Base-by-base conservation (phyloP, 2,329 filamentous ascomycete genomes). In the Fusarium sp. region DNA sequence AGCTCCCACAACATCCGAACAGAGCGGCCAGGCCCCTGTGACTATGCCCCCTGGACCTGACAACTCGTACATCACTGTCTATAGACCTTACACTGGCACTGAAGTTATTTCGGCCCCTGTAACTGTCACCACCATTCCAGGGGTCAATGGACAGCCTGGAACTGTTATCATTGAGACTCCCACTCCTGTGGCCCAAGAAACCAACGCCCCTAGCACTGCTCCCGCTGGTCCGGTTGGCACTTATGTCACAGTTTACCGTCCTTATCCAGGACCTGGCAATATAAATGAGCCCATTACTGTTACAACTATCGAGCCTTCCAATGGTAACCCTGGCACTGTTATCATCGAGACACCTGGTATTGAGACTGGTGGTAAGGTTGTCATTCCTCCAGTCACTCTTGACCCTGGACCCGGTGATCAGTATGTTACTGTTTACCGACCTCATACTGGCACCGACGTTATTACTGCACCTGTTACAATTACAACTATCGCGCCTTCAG, bases 131-230 rank as follows among this genome's bases (percentile, higher is more conserved):
- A 48, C 43, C 4, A 55, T 48, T 8, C n/a, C 45, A 5, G 52
- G 52, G 9, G 37, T 41, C 1, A 49, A 49, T 11, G 61, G 57
- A 2, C 53, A 55, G 6, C 65, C 65, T 1, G 65, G 65, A 17
- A 67, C 64, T 2, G 33, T 67, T n/a, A 52, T 68, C 7, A 53
- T 68, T 4, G 65, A 68, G 43, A 68, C 65, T 7, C 43, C 50
- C 3, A n/a, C n/a, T 7, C 39, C 46, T 9, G 15, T 9, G 10
- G 30, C 39, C 6, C 32, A 22, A 11, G 40, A 43, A 15, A 48
- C 22, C 4, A 37, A 30, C 22, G 35, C 19, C 11, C 35, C 46
- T 6, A 49, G 32, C 5, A 62, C 56, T 9, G 51, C 20, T 22
- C 25, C 62, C 22, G 14, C 41, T 15, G 30, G 43, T 10, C 41